Conservation (phyloP, 1,139 yeast species). For the Diutina neorugosa region DNA sequence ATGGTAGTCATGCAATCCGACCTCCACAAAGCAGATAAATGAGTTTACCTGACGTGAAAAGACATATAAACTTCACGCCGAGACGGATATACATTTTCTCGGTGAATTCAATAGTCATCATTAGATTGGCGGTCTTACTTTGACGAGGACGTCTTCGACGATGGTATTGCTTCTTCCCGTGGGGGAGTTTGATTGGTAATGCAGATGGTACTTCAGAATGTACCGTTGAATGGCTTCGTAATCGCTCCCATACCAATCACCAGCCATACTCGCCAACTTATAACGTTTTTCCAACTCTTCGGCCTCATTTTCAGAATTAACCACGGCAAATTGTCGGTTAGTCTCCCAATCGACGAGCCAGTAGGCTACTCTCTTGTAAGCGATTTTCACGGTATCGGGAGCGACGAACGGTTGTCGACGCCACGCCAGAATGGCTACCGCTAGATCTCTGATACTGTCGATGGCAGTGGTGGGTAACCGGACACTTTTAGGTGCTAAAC, state of each 20-base stretch:
- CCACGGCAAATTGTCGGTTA: constrained; percentile 6
- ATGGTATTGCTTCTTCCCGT: constrained; percentile 24
- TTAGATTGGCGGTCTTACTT: constrained; percentile 31
- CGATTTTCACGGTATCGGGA: constrained; percentile 28
- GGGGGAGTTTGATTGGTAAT: constrained; percentile 14
- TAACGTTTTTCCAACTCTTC: background rate
- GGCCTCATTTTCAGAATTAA: background rate
- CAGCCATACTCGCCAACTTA: constrained; percentile 10
- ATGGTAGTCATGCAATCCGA: background rate
- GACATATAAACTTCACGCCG: no score
- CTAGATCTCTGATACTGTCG: background rate
- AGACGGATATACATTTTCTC: no score
- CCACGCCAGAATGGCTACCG: background rate
- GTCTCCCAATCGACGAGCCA: constrained; percentile 37
- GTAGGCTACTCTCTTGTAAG: constrained; percentile 30
- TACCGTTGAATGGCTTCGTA: constrained; percentile 24
- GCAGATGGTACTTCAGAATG: constrained; percentile 13
- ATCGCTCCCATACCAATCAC: constrained; percentile 38
- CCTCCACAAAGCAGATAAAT: no score
- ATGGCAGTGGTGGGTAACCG: constrained; percentile 2
- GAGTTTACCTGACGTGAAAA: no score
- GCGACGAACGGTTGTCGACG: constrained; percentile 16
- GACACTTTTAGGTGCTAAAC: constrained; percentile 20
- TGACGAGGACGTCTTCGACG: constrained; percentile 26
- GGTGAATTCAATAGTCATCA: no score